Conservation (phyloP, 495 filamentous ascomycete genomes). For the Podospora bellae-mahoneyi region DNA sequence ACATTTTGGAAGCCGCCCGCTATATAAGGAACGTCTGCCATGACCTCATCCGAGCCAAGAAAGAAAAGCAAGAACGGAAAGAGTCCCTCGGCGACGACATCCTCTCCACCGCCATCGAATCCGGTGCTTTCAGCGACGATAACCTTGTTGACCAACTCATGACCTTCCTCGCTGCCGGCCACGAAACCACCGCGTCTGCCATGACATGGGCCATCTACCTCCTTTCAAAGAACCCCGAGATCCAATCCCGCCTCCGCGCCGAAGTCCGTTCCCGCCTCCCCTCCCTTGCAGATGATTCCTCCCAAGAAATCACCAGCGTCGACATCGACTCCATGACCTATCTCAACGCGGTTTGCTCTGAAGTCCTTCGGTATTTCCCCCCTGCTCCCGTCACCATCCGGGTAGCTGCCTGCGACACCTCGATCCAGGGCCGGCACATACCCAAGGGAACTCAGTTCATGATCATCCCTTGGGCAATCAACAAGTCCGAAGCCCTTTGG, state of each 20-base stretch:
- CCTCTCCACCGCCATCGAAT: constrained; percentile 74
- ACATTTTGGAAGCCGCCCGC: constrained; percentile 51
- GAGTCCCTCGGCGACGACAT: constrained; percentile 66
- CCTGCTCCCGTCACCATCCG: constrained; percentile 60
- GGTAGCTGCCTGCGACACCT: constrained; percentile 59
- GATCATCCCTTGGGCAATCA: constrained; percentile 57
- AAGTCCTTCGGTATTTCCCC: constrained; percentile 46
- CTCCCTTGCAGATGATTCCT: constrained; percentile 30
- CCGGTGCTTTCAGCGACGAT: constrained; percentile 72
- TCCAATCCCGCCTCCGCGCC: constrained; percentile 49
- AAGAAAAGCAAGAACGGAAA: constrained; percentile 54
- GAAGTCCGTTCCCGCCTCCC: constrained; percentile 63
- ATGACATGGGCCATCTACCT: constrained; percentile 57
- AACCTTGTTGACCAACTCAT: constrained; percentile 87
- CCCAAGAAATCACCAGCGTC: constrained; percentile 45
- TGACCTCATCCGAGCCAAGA: constrained; percentile 66
- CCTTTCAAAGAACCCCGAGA: constrained; percentile 45
- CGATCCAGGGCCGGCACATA: constrained; percentile 54
- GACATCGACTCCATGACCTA: constrained; percentile 56
- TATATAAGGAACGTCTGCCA: constrained; percentile 61
- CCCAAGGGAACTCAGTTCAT: constrained; percentile 57
- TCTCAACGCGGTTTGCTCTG: constrained; percentile 50
- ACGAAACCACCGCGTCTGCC: constrained; percentile 64
- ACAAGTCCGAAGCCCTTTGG: constrained; percentile 54
- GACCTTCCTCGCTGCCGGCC: constrained; percentile 91